phyloP scores from a whole-genome alignment of 2,329 filamentous ascomycete species.

The Akanthomyces lecanii region DNA sequence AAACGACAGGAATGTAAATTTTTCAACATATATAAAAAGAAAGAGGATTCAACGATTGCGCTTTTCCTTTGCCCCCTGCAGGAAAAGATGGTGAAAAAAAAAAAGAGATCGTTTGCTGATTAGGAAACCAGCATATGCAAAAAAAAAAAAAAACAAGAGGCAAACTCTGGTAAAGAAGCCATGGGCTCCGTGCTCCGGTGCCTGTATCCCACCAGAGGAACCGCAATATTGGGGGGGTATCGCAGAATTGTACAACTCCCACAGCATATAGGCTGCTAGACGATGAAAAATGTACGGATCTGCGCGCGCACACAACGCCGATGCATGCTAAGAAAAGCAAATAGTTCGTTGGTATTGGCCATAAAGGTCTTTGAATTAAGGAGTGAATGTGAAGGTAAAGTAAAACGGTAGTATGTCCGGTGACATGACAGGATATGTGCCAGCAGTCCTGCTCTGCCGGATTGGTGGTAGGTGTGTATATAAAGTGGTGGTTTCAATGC shows the following conservation, averaged over 20 bases:
- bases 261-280: background rate
- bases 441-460: conserved; percentile 13
- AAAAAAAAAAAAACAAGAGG: conserved; percentile 12
- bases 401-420: conserved; percentile 3
- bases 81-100: background rate
- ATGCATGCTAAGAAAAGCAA: background rate
- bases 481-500: background rate
- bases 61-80: background rate
- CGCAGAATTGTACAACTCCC: background rate
- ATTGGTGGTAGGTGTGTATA: background rate
- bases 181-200: too few species aligned
- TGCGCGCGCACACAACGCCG: conserved; percentile 19
- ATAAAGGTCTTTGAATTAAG: background rate
- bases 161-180: too few species aligned
- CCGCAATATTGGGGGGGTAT: conserved; percentile 3
- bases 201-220: background rate
- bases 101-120: background rate
- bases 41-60: background rate
- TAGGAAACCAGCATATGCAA: background rate
- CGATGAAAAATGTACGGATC: background rate
- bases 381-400: background rate
- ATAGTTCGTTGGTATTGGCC: background rate
- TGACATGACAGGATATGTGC: conserved; percentile 2
- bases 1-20: background rate
- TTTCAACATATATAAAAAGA: background rate